Conservation (phyloP, 352 stramenopile genomes). For the Globisporangium okanoganense region DNA sequence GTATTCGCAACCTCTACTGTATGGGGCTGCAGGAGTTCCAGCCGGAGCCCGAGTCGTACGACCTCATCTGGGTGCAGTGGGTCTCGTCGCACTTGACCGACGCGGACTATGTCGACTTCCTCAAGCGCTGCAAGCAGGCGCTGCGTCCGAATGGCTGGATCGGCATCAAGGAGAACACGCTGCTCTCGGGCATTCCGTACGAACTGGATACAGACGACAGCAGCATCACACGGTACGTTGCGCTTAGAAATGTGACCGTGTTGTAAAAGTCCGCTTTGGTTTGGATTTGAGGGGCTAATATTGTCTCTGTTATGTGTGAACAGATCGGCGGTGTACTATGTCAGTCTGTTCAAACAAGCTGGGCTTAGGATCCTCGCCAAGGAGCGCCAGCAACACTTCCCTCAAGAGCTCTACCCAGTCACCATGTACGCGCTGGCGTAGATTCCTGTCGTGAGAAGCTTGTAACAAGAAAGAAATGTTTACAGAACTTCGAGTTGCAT, state of each 20-base stretch:
- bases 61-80: conserved; percentile 98
- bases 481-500: too few relatives aligned
- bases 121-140: conserved; percentile 85
- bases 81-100: conserved; percentile 95
- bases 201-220: conserved; percentile 93
- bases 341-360: conserved; percentile 90
- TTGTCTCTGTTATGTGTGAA: not conserved
- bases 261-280: not conserved
- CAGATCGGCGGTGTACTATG: conserved; percentile 84
- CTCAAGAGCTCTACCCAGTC: conserved; percentile 93
- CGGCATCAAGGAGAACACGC: conserved; percentile 91
- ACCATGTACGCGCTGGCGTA: conserved; percentile 91
- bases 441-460: not conserved
- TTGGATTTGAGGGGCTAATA: not conserved
- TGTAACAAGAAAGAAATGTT: not conserved
- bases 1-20: conserved; percentile 84
- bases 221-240: conserved; percentile 84
- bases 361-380: conserved; percentile 84
- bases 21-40: conserved; percentile 91
- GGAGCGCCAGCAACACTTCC: conserved; percentile 90
- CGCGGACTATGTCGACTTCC: conserved; percentile 91
- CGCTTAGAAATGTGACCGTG: not conserved
- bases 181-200: conserved; percentile 70
- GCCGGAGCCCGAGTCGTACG: conserved; percentile 70
- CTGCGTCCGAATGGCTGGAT: conserved; percentile 56